These are phyloP conservation scores for Starmera pachycereana DNA, from an alignment of 805 yeast species.

Conservation along the genomic window DNA sequence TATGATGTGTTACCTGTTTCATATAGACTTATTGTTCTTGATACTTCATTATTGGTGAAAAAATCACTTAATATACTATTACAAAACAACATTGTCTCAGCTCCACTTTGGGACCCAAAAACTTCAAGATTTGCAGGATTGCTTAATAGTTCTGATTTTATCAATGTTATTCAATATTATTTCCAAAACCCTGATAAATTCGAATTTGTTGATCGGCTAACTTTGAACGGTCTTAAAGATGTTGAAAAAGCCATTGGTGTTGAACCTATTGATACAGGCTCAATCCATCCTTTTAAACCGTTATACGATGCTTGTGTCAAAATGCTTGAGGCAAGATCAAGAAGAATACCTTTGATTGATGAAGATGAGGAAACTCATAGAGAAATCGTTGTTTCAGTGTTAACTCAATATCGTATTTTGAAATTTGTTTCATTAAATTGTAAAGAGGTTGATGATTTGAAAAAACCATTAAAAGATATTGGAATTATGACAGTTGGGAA, in stretches of 20 bases:
- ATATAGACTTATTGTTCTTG: constrained; percentile 85
- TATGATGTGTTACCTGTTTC: constrained; percentile 96
- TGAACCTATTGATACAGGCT: constrained; percentile 72
- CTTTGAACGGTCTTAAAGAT: constrained; percentile 74
- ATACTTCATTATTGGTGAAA: constrained; percentile 81
- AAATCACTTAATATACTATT: constrained; percentile 81
- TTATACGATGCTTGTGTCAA: constrained; percentile 87
- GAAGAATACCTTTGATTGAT: constrained; percentile 91
- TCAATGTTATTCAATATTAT: constrained; percentile 91
- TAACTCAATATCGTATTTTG: constrained; percentile 91
- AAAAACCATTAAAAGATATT: constrained; percentile 64
- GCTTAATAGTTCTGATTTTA: constrained; percentile 83
- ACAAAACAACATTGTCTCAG: constrained; percentile 91
- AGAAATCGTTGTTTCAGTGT: constrained; percentile 89
- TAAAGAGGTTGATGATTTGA: constrained; percentile 79
- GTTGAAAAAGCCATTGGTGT: constrained; percentile 85
- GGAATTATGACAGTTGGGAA: constrained; percentile 46
- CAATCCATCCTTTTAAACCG: constrained; percentile 84
- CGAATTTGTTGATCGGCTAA: constrained; percentile 77
- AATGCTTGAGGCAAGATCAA: constrained; percentile 81
- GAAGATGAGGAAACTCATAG: constrained; percentile 86
- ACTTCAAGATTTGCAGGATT: constrained; percentile 90
- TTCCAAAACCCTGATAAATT: constrained; percentile 82
- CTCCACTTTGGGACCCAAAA: constrained; percentile 93
- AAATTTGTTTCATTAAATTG: constrained; percentile 95